Evolutionary conservation across 2,329 filamentous ascomycete genomes (phyloP).

Genomic region (Colletotrichum sp.): DNA sequence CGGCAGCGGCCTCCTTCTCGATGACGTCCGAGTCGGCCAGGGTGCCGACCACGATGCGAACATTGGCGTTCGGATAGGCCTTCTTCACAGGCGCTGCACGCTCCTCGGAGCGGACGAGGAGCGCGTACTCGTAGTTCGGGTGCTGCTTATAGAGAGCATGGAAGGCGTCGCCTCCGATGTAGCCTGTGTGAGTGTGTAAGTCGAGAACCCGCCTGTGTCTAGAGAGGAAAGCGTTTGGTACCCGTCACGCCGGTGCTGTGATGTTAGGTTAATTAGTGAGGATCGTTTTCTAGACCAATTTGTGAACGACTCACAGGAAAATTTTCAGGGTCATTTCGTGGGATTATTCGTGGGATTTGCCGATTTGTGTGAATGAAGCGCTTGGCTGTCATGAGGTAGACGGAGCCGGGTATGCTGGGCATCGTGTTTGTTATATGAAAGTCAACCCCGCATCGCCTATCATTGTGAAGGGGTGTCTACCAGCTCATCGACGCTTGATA

Average conservation of each 20-base stretch:
- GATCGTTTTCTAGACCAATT: not conserved
- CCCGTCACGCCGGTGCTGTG: constrained; percentile 50
- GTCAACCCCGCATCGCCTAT: not conserved
- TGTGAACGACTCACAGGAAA: constrained; percentile 39
- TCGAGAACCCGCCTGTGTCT: not conserved
- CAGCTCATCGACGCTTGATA: not conserved
- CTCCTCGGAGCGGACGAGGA: constrained; percentile 52
- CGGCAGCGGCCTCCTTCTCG: constrained; percentile 54
- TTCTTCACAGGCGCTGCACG: constrained; percentile 47
- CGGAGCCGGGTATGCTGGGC: rapidly evolving
- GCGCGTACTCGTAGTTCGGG: constrained; percentile 50
- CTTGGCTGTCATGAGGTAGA: not conserved
- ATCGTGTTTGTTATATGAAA: not conserved
- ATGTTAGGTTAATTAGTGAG: not conserved
- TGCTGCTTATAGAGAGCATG: constrained; percentile 46
- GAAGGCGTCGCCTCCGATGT: constrained; percentile 57
- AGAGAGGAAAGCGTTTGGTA: constrained; percentile 20
- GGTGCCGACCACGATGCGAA: constrained; percentile 51
- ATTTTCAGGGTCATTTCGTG: constrained; percentile 43
- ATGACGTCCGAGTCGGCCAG: constrained; percentile 51
- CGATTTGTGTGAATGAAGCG: not conserved
- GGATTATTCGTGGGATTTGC: not conserved
- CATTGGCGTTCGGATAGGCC: constrained; percentile 46
- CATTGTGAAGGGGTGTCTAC: not conserved
- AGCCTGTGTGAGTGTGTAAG: constrained; percentile 37